These are phyloP conservation scores for Cladosporium sphaerospermum DNA, from an alignment of 2,329 filamentous ascomycete genomes.

Conservation along the genomic window DNA sequence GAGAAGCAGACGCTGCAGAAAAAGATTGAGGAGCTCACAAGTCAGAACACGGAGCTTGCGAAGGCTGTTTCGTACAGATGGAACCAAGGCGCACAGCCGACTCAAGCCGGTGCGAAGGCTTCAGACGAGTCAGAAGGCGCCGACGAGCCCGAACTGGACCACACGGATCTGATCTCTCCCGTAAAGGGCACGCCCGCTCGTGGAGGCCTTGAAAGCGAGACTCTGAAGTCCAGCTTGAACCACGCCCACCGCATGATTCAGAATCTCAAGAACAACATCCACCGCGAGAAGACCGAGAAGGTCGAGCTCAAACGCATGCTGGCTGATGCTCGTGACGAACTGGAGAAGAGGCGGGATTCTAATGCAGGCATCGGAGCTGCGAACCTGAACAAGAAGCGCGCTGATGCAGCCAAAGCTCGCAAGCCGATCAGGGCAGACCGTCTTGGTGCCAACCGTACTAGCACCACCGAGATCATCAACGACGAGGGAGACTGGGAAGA, in stretches of 20 bases:
- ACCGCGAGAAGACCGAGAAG: constrained; percentile 98
- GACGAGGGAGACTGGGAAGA: constrained; percentile 92
- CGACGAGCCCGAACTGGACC: constrained; percentile 63
- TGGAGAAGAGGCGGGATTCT: constrained; percentile 55
- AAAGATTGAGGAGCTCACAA: constrained; percentile 80
- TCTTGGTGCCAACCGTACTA: constrained; percentile 68
- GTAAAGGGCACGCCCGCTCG: constrained; percentile 78
- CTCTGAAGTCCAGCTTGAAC: constrained; percentile 84
- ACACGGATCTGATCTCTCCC: constrained; percentile 75
- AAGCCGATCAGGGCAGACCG: constrained; percentile 64
- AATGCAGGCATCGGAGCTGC: constrained; percentile 43
- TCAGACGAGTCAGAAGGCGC: constrained; percentile 56
- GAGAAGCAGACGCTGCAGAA: constrained; percentile 73
- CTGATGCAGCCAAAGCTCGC: constrained; percentile 55
- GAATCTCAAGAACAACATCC: constrained; percentile 86
- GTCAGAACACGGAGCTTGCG: constrained; percentile 86
- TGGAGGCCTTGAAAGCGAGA: constrained; percentile 91
- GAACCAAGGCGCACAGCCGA: constrained; percentile 37
- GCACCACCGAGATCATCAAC: constrained; percentile 70
- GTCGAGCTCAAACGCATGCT: constrained; percentile 91
- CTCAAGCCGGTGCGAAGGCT: constrained; percentile 31
- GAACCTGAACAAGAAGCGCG: constrained; percentile 51
- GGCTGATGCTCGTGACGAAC: constrained; percentile 87
- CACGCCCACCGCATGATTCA: constrained; percentile 97
- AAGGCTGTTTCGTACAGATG: constrained; percentile 72